These are phyloP conservation scores for Thelephora terrestris DNA, from an alignment of 1,284 basidiomycete genomes.

Conservation along the genomic window DNA sequence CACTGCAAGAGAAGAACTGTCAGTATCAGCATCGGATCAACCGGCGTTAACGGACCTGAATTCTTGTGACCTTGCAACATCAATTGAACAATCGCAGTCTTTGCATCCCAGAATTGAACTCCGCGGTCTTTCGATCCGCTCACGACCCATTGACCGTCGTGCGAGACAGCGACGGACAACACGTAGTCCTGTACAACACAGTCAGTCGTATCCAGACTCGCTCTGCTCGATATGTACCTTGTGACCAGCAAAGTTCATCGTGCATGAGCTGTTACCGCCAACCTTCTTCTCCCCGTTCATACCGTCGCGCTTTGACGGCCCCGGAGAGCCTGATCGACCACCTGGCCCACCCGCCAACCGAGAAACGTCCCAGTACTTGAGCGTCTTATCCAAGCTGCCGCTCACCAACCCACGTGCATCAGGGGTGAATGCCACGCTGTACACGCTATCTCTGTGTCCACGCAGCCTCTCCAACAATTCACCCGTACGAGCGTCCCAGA, in stretches of 20 bases:
- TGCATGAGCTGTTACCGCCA: slow-evolving; percentile 34
- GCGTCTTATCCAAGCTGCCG: slow-evolving; percentile 64
- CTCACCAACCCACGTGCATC: slow-evolving; percentile 62
- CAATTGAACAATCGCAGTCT: slow-evolving; percentile 58
- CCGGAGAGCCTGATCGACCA: background rate
- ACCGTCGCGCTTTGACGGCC: slow-evolving; percentile 10
- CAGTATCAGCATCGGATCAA: background rate
- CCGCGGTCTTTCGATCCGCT: slow-evolving; percentile 73
- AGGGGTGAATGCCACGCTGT: slow-evolving; percentile 67
- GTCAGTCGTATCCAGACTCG: slow-evolving; percentile 17
- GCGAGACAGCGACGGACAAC: slow-evolving; percentile 54
- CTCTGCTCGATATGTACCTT: slow-evolving; percentile 34
- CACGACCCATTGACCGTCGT: slow-evolving; percentile 68
- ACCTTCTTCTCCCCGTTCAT: slow-evolving; percentile 6
- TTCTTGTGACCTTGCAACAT: slow-evolving; percentile 85
- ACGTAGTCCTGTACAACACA: slow-evolving; percentile 41
- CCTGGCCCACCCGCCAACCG: background rate
- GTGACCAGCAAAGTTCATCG: slow-evolving; percentile 59
- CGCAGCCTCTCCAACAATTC: slow-evolving; percentile 59
- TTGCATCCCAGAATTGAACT: slow-evolving; percentile 70
- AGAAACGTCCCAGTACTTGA: slow-evolving; percentile 63
- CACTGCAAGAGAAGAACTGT: slow-evolving; percentile 30
- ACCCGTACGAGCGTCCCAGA: slow-evolving; percentile 64
- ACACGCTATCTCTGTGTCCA: slow-evolving; percentile 69
- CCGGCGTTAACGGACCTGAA: slow-evolving; percentile 34